These are phyloP conservation scores for Oryza glaberrima DNA, from an alignment of 176 grass and related monocot species.

Conservation along the genomic window DNA sequence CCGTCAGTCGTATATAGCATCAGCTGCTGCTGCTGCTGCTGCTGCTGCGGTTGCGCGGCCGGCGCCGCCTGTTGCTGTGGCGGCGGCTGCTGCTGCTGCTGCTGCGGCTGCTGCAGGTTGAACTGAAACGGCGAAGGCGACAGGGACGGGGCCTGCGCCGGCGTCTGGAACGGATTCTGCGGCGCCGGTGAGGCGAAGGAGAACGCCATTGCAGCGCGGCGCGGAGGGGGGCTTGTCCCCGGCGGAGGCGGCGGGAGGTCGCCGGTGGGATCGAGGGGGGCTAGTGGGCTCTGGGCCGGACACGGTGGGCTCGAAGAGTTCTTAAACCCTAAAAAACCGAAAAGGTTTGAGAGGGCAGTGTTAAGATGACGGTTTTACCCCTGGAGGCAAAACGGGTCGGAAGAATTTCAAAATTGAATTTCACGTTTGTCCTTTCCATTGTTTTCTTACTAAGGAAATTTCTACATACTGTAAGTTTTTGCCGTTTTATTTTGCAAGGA, in stretches of 20 bases:
- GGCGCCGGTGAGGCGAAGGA: slow-evolving; percentile 49
- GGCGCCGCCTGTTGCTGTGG: slow-evolving; percentile 39
- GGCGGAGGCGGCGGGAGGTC: slow-evolving; percentile 31
- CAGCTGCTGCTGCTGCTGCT: slow-evolving; percentile 52
- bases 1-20: slow-evolving; percentile 63
- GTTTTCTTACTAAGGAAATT: too few relatives aligned
- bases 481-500: too few relatives aligned
- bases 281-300: slow-evolving; percentile 29
- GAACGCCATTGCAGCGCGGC: slow-evolving; percentile 49
- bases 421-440: not conserved
- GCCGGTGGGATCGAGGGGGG: not conserved
- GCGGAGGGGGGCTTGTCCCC: not conserved
- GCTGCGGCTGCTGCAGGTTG: slow-evolving; percentile 55
- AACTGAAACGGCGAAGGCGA: slow-evolving; percentile 58
- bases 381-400: not conserved
- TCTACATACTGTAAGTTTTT: too few relatives aligned
- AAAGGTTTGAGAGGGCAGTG: not conserved
- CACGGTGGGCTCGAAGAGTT: slow-evolving; percentile 2
- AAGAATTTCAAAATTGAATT: not conserved
- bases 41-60: slow-evolving; percentile 22
- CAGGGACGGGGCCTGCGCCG: slow-evolving; percentile 25
- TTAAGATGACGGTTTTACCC: slow-evolving; percentile 22
- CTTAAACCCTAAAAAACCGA: slow-evolving; percentile 43
- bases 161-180: slow-evolving; percentile 46
- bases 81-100: slow-evolving; percentile 31